Evolutionary conservation across 1,139 yeast genomes (phyloP).

Genomic region (Arxiozyma telluris): DNA sequence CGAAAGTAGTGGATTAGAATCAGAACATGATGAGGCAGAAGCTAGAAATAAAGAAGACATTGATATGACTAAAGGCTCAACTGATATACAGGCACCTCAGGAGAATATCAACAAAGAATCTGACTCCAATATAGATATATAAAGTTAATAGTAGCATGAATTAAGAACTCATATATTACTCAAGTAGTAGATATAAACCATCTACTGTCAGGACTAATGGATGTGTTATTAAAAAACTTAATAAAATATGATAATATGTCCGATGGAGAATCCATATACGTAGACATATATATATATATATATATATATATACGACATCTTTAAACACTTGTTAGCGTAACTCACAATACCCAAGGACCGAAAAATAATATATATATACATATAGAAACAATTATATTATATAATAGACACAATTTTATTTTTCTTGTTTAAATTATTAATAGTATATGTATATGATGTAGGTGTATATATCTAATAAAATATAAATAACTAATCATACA

Average conservation of each 20-base stretch:
- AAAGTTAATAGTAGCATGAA: too few species aligned
- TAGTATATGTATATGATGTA: slow-evolving; percentile 1
- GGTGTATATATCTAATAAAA: neutral
- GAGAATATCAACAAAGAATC: neutral
- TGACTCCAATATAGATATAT: neutral
- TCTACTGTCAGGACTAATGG: neutral
- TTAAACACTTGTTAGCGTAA: neutral
- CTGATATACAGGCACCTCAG: slow-evolving; percentile 5
- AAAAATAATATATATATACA: too few species aligned
- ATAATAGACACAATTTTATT: slow-evolving; percentile 1
- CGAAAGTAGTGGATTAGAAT: slow-evolving; percentile 8
- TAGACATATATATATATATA: too few species aligned
- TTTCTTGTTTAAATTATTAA: slow-evolving; percentile 1
- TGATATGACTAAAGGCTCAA: neutral
- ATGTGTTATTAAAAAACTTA: neutral
- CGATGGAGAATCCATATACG: too few species aligned
- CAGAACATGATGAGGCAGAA: slow-evolving; percentile 4
- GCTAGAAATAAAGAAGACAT: slow-evolving; percentile 3
- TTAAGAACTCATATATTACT: neutral
- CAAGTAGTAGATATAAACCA: neutral
- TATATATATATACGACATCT: neutral
- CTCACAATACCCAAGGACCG: neutral
- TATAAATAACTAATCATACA: slow-evolving; percentile 1
- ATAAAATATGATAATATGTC: too few species aligned
- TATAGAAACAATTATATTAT: neutral